Conservation (phyloP, 1,284 basidiomycete species). For the Afroboletus lepidellus region DNA sequence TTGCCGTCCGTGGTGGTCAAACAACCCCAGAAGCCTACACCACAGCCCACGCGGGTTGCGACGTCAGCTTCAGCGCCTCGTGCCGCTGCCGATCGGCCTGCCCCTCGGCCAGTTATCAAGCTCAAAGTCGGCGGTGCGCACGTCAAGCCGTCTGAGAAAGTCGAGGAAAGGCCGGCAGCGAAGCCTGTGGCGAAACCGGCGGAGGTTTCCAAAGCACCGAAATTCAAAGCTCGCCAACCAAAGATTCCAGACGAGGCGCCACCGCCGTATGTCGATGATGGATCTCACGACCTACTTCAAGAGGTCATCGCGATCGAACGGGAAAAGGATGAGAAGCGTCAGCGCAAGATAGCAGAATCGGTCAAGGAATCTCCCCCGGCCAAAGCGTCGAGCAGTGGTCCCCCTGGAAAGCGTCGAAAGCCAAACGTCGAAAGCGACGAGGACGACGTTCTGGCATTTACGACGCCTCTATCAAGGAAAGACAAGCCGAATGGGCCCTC, state of each 20-base stretch:
- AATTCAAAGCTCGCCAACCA: conserved; percentile 47
- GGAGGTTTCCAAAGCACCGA: conserved; percentile 31
- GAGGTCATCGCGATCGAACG: conserved; percentile 79
- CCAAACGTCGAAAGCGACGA: conserved; percentile 47
- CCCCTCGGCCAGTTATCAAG: conserved; percentile 58
- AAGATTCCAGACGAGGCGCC: conserved; percentile 54
- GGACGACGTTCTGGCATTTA: conserved; percentile 57
- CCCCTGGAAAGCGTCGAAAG: conserved; percentile 56
- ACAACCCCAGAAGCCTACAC: conserved; percentile 29
- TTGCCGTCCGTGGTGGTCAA: conserved; percentile 37
- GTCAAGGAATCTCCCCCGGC: conserved; percentile 25
- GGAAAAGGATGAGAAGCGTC: conserved; percentile 51
- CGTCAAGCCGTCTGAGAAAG: conserved; percentile 30
- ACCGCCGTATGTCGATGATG: conserved; percentile 69
- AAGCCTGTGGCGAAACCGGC: conserved; percentile 34
- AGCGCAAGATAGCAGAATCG: conserved; percentile 35
- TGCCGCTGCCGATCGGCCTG: conserved; percentile 33
- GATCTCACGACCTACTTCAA: conserved; percentile 72
- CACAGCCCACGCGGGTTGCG: conserved; percentile 13
- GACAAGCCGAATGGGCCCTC: conserved; percentile 41
- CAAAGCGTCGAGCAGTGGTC: conserved; percentile 39
- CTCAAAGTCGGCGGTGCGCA: conserved; percentile 45
- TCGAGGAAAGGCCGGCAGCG: conserved; percentile 22
- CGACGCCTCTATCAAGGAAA: conserved; percentile 59
- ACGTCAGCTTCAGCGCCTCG: conserved; percentile 25